Percentiles rank a stretch among this genome's conserved stretches.
Evolutionary conservation across 169 alveolate species (phyloP).

Genomic region (Ophryocystis elektroscirrha): DNA sequence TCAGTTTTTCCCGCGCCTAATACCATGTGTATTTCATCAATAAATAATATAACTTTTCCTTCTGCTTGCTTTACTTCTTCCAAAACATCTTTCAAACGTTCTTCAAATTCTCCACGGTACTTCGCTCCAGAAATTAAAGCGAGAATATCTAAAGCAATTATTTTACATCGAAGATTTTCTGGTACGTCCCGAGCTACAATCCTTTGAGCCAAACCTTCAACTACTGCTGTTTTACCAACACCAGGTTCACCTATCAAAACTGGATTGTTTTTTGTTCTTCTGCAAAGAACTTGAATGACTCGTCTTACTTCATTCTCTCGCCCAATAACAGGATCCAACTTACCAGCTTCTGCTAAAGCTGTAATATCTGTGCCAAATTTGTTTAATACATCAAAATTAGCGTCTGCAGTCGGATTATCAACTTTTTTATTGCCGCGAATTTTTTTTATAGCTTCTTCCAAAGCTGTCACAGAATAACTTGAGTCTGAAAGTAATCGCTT

Average conservation of each 20-base stretch:
- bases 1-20: constrained; percentile 70
- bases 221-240: constrained; percentile 67
- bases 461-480: too few species aligned
- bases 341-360: constrained; percentile 52
- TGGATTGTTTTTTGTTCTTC: constrained; percentile 60
- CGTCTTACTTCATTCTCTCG: constrained; percentile 56
- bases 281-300: constrained; percentile 43
- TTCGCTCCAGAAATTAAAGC: constrained; percentile 54
- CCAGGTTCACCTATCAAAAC: constrained; percentile 59
- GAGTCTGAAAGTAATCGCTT: too few species aligned
- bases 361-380: constrained; percentile 48
- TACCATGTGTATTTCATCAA: constrained; percentile 58
- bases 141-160: constrained; percentile 46
- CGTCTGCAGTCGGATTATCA: too few species aligned
- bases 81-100: constrained; percentile 47
- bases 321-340: constrained; percentile 60
- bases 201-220: constrained; percentile 58
- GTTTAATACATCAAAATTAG: constrained; percentile 32
- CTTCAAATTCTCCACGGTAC: constrained; percentile 69
- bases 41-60: constrained; percentile 56
- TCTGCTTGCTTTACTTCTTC: constrained; percentile 56
- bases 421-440: too few species aligned
- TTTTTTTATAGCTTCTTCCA: too few species aligned
- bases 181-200: constrained; percentile 61
- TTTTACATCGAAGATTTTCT: constrained; percentile 44